Evolutionary conservation across 148 eudicot genomes (phyloP), one percentile per base, ranked within the genome.

Genomic region (Euryodendron excelsum): DNA sequence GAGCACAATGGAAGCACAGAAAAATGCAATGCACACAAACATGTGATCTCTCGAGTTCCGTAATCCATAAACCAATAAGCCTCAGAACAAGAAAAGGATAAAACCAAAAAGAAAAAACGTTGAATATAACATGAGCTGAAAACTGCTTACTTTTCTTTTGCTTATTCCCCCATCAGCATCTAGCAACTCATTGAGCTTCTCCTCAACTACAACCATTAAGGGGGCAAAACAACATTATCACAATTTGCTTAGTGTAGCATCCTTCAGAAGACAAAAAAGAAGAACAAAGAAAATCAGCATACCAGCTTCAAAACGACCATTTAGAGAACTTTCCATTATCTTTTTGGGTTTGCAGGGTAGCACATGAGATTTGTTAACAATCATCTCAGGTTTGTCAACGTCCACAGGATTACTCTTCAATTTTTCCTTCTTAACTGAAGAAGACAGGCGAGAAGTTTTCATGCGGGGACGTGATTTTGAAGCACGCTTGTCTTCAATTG

Each of bases 81-180:
- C 59, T 23, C 31, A 53, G 7, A 41, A 41, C 18, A 73, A 31
- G 23, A 74, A 53, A 27, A 21, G 8, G 36, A 17, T 1, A 69
- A 78, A 39, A 41, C 1, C 45, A 27, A 36, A n/a, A 78, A 13
- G 55, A 34, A 37, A 61, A 37, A 71, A 14, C 44, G n/a, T 69
- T 36, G 15, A 34, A 27, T n/a, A 4, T 47, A 10, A 23, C 12
- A 75, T 1, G 59, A 71, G 34, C 41, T 58, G 59, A 21, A 37
- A 27, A 47, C 39, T 83, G 69, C 87, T 73, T 82, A 93, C 99
- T 91, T 88, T 93, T 66, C 91, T 83, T 82, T 93, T 93, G 91
- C 94, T 93, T 74, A 96, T 96, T 82, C 99, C 99, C 34, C 97
- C 97, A 34, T 88, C 89, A 78, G 80, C 71, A 86, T 93, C 94